Conservation (phyloP, 192 early-diverging fungal genomes). For the Coemansia sp. region DNA sequence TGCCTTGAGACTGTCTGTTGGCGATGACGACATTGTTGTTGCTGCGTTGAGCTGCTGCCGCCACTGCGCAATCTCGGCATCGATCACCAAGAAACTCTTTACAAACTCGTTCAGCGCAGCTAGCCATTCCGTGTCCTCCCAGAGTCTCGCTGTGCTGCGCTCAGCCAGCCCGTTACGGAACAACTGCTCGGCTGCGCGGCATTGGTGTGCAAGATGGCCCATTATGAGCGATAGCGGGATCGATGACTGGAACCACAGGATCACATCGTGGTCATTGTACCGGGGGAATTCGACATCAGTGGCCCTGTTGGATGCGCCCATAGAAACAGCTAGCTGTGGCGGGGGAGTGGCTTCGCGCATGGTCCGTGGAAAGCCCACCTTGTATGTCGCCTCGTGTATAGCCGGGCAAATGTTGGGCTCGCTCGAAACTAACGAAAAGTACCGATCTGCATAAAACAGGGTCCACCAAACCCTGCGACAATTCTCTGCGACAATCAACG, state of each 20-base stretch:
- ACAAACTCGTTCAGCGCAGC: conserved; percentile 43
- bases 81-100: conserved; percentile 51
- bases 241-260: conserved; percentile 54
- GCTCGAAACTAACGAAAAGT: conserved; percentile 50
- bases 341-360: conserved; percentile 55
- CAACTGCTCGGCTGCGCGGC: conserved; percentile 49
- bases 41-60: conserved; percentile 53
- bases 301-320: neutral
- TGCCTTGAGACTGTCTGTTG: neutral
- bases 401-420: conserved; percentile 45
- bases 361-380: conserved; percentile 48
- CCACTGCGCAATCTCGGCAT: conserved; percentile 55
- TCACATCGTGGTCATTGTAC: conserved; percentile 55
- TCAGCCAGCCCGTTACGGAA: conserved; percentile 48
- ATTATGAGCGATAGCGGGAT: conserved; percentile 55
- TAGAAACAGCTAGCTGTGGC: conserved; percentile 10
- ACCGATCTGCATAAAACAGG: conserved; percentile 52
- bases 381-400: conserved; percentile 50
- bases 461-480: conserved; percentile 57
- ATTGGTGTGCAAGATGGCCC: conserved; percentile 51
- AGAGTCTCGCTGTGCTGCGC: conserved; percentile 35
- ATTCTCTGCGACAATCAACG: conserved; percentile 56
- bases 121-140: conserved; percentile 51
- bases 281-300: conserved; percentile 43
- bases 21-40: conserved; percentile 27